Evolutionary conservation across 345 rosid species (phyloP).

Genomic region (Eutrema yunnanense): DNA sequence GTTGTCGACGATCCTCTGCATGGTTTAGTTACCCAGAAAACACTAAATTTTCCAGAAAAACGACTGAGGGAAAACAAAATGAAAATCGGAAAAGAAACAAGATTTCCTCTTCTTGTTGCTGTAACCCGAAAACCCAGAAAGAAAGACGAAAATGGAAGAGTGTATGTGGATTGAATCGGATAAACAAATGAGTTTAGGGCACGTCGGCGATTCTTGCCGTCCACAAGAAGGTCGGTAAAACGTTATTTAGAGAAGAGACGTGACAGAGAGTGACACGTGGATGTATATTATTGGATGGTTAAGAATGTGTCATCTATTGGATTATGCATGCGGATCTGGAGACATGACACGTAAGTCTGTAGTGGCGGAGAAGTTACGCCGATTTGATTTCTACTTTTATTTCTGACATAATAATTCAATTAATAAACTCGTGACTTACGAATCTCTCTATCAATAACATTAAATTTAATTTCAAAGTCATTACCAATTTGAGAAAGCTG

Average conservation of each 20-base stretch:
- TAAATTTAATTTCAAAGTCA: too few species aligned
- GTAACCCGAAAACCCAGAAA: background rate
- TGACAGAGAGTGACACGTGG: slow-evolving; percentile 22
- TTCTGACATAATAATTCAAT: background rate
- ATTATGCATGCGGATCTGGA: slow-evolving; percentile 14
- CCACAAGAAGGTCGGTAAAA: slow-evolving; percentile 21
- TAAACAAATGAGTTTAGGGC: background rate
- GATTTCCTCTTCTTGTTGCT: background rate
- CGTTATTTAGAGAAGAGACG: slow-evolving; percentile 6
- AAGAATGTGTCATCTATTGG: slow-evolving; percentile 24
- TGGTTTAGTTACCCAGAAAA: slow-evolving; percentile 15
- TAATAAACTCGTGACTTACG: background rate
- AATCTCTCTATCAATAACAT: background rate
- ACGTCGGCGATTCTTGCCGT: slow-evolving; percentile 37
- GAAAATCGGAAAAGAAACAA: background rate
- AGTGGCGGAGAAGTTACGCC: slow-evolving; percentile 26
- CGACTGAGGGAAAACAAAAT: background rate
- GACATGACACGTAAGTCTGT: slow-evolving; percentile 30
- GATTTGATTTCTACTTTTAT: background rate
- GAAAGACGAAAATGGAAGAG: background rate
- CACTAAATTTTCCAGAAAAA: too few species aligned
- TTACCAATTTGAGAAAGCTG: too few species aligned
- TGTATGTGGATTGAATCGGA: background rate
- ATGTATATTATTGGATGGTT: background rate
- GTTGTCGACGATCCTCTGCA: slow-evolving; percentile 79